Percentiles rank a stretch among this genome's conserved stretches.
Evolutionary conservation across 2,329 filamentous ascomycete species (phyloP).

Genomic region (Fusarium chuoi): DNA sequence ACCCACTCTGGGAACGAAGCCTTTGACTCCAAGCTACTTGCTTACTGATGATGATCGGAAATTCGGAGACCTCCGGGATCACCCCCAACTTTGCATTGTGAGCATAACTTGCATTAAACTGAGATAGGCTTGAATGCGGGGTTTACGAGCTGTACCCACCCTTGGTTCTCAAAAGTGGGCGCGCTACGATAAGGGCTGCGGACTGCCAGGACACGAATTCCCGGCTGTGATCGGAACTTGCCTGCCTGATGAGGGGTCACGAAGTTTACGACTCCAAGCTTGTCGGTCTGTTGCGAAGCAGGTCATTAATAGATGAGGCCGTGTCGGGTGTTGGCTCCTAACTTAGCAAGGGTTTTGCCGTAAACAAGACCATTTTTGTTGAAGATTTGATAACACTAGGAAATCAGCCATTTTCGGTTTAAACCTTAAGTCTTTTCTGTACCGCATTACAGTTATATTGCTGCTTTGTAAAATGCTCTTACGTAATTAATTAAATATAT

Average conservation of each 20-base stretch:
- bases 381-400: no score
- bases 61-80: neutral
- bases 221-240: neutral
- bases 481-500: no score
- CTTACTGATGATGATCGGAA: constrained; percentile 38
- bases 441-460: no score
- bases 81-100: constrained; percentile 2
- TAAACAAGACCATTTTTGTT: no score
- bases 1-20: neutral
- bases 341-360: neutral
- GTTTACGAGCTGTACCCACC: neutral
- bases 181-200: neutral
- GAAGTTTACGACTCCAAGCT: neutral
- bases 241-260: neutral
- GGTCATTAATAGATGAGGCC: neutral
- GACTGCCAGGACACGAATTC: neutral
- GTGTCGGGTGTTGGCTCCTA: neutral
- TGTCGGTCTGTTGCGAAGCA: no score
- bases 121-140: neutral
- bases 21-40: neutral
- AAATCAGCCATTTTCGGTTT: no score
- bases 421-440: no score
- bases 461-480: no score
- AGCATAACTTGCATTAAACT: constrained; percentile 1
- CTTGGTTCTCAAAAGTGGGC: constrained; percentile 2